Base-by-base conservation (phyloP, 1,284 basidiomycete genomes). In the Fomitopsis palustris region DNA sequence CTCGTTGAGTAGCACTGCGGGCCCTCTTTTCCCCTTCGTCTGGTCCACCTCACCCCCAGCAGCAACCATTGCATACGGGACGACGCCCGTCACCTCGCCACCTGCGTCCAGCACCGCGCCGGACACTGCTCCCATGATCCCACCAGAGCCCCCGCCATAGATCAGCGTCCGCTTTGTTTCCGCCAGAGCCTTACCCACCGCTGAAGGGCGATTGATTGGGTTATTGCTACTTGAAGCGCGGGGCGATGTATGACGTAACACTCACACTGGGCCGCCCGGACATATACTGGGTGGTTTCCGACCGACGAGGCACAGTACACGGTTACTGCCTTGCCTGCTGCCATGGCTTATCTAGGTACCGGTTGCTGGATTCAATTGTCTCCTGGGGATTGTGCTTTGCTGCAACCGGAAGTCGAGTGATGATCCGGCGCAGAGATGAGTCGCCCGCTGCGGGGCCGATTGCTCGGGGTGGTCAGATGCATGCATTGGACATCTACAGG, bases 51-150 rank as follows among this genome's bases (percentile, higher is more conserved):
- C 87, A 14, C 87, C 87, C 29, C 86, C 86, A 16, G 77, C 81
- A 2, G 75, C 77, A 45, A 86, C 74, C 81, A 93, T 92, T 3
- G 92, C 92, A 42, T 80, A 81, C 0, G 94, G 95, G 23, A 93
- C 79, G 49, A 97, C 78, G 4, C 94, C 95, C n/a, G 86, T 88
- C 12, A 92, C 92, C 43, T 81, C 77, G 1, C 94, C 93, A 16
- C 89, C 89, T 0, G 77, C 76, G 62, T 87, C 77, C 17, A 92
- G 75, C 0, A 83, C 87, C 0, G 92, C 77, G 33, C 82, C 78
- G 0, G 94, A 93, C 8, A 95, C 87, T 43, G 86, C 76, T 53
- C 95, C 95, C 95, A 97, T 97, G 64, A 96, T 81, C 0, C 95
- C 95, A 33, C 81, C 79, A 12, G 81, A 81, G 0, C 93, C 95